Base-by-base conservation (phyloP, 2,329 filamentous ascomycete genomes). In the Aspergillus fischeri region DNA sequence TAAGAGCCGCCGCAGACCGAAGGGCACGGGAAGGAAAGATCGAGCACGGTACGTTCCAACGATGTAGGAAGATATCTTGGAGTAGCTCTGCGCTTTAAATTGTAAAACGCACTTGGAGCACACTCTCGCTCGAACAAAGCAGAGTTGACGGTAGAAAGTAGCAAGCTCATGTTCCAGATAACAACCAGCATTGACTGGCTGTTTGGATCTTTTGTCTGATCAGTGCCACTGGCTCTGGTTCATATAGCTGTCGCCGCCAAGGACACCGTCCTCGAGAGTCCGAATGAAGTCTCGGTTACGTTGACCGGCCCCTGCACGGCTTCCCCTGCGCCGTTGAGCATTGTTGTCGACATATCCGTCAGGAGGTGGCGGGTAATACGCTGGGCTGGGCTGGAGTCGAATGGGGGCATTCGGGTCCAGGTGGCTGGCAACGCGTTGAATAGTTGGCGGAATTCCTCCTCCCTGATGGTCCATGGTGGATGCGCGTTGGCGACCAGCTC, bases 391-490 rank as follows among this genome's bases (percentile, higher is more conserved):
- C 71, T 99, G 94, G 56, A 97, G 77, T 51, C 94, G 86, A 67
- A 99, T 97, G 0, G 94, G 94, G 59, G 92, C 90, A 66, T 86
- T 97, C 1, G 94, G 94, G 70, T 99, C 94, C 48, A 99, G 83
- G 74, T 97, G 93, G 71, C 92, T 96, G 45, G 94, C 94, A 24
- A 99, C 94, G 65, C 94, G 84, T 75, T 99, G 94, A 57, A 99
- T 91, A 3, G 92, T 88, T 14, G 90, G 88, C 4, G 94, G 94
- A 58, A 99, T 96, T 2, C 93, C 93, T 61, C 89, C 92, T 69
- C 92, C 89, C 68, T 95, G 91, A 71, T 94, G 91, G 69, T 97
- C 94, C 89, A 97, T 95, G 3, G 94, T 99, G 48, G 92, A 94
- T 44, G 94, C 92, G 60, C 94, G 86, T 75, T 96, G 93, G 54